Conservation (phyloP, 441 rosid genomes). For the Gossypium lobatum region DNA sequence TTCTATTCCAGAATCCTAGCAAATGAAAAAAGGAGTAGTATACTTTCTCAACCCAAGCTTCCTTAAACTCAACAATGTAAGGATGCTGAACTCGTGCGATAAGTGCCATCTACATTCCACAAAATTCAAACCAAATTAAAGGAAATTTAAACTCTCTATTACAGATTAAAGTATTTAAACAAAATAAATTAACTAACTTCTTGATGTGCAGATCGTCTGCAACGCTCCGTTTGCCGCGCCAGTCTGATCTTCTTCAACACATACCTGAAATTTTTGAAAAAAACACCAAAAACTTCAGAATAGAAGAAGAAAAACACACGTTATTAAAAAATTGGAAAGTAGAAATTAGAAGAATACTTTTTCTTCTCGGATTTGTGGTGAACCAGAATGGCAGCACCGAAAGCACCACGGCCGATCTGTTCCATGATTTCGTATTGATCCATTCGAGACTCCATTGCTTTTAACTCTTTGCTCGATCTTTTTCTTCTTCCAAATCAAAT, state of each 20-base stretch:
- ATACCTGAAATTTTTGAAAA: conserved; percentile 43
- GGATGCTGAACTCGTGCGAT: conserved; percentile 90
- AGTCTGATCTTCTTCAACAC: conserved; percentile 96
- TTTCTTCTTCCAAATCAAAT: background rate
- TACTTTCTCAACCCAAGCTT: conserved; percentile 99
- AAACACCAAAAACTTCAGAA: background rate
- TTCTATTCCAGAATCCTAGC: background rate
- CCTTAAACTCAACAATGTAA: conserved; percentile 85
- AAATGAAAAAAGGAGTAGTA: background rate
- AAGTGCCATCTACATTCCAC: conserved; percentile 69
- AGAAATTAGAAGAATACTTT: background rate
- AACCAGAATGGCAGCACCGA: conserved; percentile 94
- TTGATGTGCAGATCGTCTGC: conserved; percentile 96
- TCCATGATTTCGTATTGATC: conserved; percentile 98
- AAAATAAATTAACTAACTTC: conserved; percentile 43
- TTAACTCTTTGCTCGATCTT: background rate
- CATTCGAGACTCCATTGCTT: conserved; percentile 81
- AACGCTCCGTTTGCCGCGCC: conserved; percentile 92
- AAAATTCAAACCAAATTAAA: conserved; percentile 9
- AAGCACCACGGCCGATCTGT: conserved; percentile 95
- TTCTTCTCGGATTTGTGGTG: conserved; percentile 69
- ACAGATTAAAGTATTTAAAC: background rate
- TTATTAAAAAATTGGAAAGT: background rate
- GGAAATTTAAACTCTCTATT: background rate
- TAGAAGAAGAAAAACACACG: no score